phyloP scores from a whole-genome alignment of 805 yeast genomes.

The Candida krabiensis region DNA sequence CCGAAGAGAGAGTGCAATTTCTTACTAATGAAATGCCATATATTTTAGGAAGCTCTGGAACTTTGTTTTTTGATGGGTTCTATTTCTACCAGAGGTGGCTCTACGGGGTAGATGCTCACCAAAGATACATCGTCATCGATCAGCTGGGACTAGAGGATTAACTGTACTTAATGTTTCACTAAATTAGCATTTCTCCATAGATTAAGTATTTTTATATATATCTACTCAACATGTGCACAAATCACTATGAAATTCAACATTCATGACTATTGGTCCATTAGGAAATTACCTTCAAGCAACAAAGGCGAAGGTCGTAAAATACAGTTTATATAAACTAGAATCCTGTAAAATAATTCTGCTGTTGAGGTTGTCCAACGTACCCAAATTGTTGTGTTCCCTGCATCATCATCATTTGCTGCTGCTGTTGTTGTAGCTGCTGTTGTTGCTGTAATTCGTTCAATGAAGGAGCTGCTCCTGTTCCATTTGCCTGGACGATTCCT shows the following conservation, averaged over 20 bases:
- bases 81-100: slow-evolving; percentile 63
- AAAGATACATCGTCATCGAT: slow-evolving; percentile 16
- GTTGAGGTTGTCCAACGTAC: slow-evolving; percentile 7
- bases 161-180: not conserved
- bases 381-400: slow-evolving; percentile 16
- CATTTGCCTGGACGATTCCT: not conserved
- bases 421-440: slow-evolving; percentile 19
- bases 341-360: slow-evolving; percentile 21
- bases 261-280: too few species aligned
- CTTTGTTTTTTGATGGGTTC: slow-evolving; percentile 70
- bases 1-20: slow-evolving; percentile 44
- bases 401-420: slow-evolving; percentile 15
- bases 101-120: slow-evolving; percentile 22
- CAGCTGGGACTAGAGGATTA: slow-evolving; percentile 1
- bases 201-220: too few species aligned
- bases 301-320: too few species aligned
- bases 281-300: too few species aligned
- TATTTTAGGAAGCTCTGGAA: slow-evolving; percentile 82
- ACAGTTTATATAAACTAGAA: too few species aligned
- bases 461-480: slow-evolving; percentile 5
- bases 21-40: slow-evolving; percentile 75
- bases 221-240: too few species aligned
- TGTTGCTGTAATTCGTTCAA: slow-evolving; percentile 17
- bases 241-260: too few species aligned
- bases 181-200: too few species aligned